Base-by-base conservation (phyloP, 257 asterid genomes). In the Plantago elongata region DNA sequence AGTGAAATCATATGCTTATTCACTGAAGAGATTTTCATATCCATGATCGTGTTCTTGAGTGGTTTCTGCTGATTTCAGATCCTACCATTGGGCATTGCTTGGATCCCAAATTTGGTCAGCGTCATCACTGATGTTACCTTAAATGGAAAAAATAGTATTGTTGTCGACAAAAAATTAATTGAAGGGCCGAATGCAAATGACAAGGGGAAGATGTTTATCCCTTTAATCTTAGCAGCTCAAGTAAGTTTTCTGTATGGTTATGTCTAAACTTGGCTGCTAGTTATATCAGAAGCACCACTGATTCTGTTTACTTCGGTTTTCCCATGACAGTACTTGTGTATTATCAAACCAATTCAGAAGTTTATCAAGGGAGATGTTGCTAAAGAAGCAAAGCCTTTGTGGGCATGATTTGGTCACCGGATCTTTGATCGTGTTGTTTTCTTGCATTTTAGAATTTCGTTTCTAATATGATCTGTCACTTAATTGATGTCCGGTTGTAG, bases 151-250 rank as follows among this genome's bases (percentile, higher is more conserved):
- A 17, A 51, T 44, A 68, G 96, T 66, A 79, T 93, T 74, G 72
- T 87, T 45, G 80, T 93, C 13, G 96, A 93, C 80, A 73, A 71
- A 70, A 82, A 81, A 81, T 75, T 93, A 81, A 85, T 93, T 43
- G 96, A 87, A 51, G 99, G 99, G 52, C 95, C 94, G 22, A 87
- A 93, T 45, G 86, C 99, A 7, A 86, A 87, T 63, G 78, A 78
- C 44, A 80, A 82, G 68, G 93, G 97, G 48, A 93, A 89, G 70
- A 4, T 75, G 18, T 68, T 76, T 45, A 92, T 92, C 73, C 98
- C 98, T 63, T 61, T 92, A 37, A 83, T 92, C 71, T 60, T 79
- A 72, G 90, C 89, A 46, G 66, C 78, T 74, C 90, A 92, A 74
- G 98, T 86, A 78, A 86, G 85, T 65, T 57, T 56, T 62, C 50